These are phyloP conservation scores for Seminavis robusta DNA, from an alignment of 108 stramenopile genomes.

Conservation along the genomic window DNA sequence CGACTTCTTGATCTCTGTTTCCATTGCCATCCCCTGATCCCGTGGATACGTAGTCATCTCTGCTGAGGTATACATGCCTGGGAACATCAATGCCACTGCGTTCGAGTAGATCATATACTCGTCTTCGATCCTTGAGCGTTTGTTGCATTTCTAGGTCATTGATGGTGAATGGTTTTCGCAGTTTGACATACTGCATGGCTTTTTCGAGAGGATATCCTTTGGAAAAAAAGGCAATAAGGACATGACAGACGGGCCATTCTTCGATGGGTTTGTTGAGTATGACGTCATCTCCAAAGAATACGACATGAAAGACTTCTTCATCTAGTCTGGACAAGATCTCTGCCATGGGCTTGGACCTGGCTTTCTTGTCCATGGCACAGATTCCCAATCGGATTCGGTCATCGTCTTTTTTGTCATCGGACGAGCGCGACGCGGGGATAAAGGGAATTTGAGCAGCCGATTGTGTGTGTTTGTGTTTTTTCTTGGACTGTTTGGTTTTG, in stretches of 20 bases:
- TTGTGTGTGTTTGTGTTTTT: too few species aligned
- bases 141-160: conserved; percentile 93
- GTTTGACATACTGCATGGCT: conserved; percentile 85
- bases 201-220: conserved; percentile 92
- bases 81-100: conserved; percentile 92
- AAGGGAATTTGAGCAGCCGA: too few species aligned
- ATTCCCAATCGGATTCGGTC: conserved; percentile 87
- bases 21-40: conserved; percentile 62
- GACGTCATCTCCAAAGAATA: conserved; percentile 91
- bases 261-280: conserved; percentile 89
- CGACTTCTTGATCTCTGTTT: conserved; percentile 46
- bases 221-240: conserved; percentile 95
- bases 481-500: too few species aligned
- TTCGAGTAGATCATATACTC: conserved; percentile 90
- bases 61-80: conserved; percentile 78
- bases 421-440: conserved; percentile 28
- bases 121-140: conserved; percentile 84
- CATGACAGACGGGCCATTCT: conserved; percentile 93
- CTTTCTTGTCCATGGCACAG: conserved; percentile 98
- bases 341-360: conserved; percentile 95
- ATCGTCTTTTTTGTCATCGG: conserved; percentile 13
- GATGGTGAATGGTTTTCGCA: conserved; percentile 86
- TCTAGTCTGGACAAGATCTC: conserved; percentile 93
- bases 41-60: conserved; percentile 81
- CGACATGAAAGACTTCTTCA: conserved; percentile 62